Percentiles rank a stretch among this genome's conserved stretches.
These are phyloP conservation scores for Leonotis leonurus DNA, from an alignment of 257 asterid species.

Conservation along the genomic window DNA sequence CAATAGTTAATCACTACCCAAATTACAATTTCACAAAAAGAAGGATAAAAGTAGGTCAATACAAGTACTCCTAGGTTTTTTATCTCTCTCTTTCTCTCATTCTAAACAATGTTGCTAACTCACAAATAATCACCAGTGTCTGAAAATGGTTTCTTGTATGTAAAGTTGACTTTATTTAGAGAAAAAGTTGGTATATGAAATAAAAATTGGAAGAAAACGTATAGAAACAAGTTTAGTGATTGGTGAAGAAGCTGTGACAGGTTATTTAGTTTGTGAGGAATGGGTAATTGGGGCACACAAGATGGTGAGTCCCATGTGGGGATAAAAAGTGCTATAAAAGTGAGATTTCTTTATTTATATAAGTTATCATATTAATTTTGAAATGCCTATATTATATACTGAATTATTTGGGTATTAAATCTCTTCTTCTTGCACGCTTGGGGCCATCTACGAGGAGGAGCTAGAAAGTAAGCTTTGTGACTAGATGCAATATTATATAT, in stretches of 20 bases:
- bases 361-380: no score
- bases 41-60: no score
- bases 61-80: no score
- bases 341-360: background rate
- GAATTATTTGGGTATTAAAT: no score
- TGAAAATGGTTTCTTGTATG: background rate
- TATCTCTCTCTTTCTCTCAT: no score
- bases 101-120: no score
- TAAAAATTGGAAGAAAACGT: background rate
- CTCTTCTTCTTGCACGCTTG: no score
- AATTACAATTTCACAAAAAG: conserved; percentile 7
- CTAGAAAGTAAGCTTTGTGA: no score
- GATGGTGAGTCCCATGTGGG: conserved; percentile 28
- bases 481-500: no score
- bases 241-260: conserved; percentile 20
- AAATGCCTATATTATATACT: no score
- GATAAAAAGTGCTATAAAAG: background rate
- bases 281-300: conserved; percentile 13
- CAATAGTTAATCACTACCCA: background rate
- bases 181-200: background rate
- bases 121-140: background rate
- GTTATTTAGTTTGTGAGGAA: conserved; percentile 13
- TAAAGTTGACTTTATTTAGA: conserved; percentile 9
- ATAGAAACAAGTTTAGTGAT: background rate
- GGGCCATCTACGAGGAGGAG: no score